These are phyloP conservation scores for Fusarium duplospermum DNA, from an alignment of 2,329 filamentous ascomycete genomes.

Conservation along the genomic window DNA sequence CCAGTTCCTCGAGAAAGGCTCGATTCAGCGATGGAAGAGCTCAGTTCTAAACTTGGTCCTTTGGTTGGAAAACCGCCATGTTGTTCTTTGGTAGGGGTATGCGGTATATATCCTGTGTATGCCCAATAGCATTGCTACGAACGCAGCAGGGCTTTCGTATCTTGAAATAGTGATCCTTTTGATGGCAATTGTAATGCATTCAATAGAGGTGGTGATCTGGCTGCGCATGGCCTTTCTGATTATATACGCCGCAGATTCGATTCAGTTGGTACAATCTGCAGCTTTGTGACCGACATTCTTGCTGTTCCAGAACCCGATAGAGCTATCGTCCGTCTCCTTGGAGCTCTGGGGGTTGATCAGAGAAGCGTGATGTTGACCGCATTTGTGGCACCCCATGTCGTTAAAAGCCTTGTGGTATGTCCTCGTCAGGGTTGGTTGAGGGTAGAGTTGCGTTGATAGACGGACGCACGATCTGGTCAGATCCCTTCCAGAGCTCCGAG, in stretches of 20 bases:
- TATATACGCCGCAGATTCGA: neutral
- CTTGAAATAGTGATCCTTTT: neutral
- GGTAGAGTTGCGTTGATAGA: neutral
- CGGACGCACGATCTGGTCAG: neutral
- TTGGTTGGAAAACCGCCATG: neutral
- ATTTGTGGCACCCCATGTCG: neutral
- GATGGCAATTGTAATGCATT: neutral
- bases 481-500: neutral
- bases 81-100: neutral
- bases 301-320: neutral
- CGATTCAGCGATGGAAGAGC: neutral
- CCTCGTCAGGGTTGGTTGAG: too few species aligned
- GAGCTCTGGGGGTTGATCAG: neutral
- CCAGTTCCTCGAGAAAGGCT: neutral
- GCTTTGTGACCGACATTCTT: neutral
- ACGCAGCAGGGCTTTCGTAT: neutral
- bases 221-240: neutral
- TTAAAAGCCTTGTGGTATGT: neutral
- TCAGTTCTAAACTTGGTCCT: neutral
- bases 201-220: neutral
- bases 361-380: neutral
- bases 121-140: neutral
- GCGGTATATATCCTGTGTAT: neutral
- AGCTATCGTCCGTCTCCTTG: neutral
- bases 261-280: neutral